Conservation (phyloP, 2,329 filamentous ascomycete genomes). For the Sordariomycetes sp. region DNA sequence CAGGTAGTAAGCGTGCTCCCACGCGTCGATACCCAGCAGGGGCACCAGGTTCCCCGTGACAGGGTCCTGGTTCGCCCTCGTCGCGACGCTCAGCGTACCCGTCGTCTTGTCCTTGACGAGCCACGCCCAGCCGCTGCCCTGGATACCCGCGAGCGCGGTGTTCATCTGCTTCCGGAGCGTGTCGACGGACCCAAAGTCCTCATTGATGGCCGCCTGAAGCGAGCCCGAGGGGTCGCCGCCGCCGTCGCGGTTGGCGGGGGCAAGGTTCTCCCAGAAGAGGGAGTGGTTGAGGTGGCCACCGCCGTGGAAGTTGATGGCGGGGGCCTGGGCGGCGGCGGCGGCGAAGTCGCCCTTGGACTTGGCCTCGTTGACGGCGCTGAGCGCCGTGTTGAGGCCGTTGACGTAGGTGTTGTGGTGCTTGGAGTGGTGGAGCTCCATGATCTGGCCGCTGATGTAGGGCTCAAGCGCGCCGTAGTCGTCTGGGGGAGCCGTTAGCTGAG, state of each 20-base stretch:
- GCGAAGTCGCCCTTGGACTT: slow-evolving; percentile 46
- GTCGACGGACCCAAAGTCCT: slow-evolving; percentile 54
- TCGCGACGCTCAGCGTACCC: slow-evolving; percentile 49
- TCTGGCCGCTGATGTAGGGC: slow-evolving; percentile 68
- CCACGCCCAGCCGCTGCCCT: slow-evolving; percentile 89
- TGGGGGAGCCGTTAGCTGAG: background rate
- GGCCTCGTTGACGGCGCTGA: slow-evolving; percentile 56
- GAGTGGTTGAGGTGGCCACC: slow-evolving; percentile 81
- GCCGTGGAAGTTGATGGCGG: slow-evolving; percentile 63
- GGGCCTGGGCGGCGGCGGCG: slow-evolving; percentile 34
- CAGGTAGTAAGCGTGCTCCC: slow-evolving; percentile 93
- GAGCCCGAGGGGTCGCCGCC: slow-evolving; percentile 48
- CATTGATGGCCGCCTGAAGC: slow-evolving; percentile 49
- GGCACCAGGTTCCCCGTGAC: slow-evolving; percentile 74
- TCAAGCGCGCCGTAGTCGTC: slow-evolving; percentile 97
- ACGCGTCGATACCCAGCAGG: slow-evolving; percentile 80
- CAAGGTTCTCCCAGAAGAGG: slow-evolving; percentile 75
- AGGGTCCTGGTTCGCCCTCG: slow-evolving; percentile 79
- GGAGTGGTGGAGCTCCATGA: slow-evolving; percentile 93
- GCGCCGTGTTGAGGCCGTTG: slow-evolving; percentile 71
- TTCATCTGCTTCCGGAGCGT: slow-evolving; percentile 55
- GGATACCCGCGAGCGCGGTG: slow-evolving; percentile 56
- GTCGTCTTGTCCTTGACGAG: slow-evolving; percentile 58
- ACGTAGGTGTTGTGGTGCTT: slow-evolving; percentile 95
- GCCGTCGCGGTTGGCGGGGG: slow-evolving; percentile 48